Conservation (phyloP, 106 monocot species). For the Dendrobium chrysotoxum region DNA sequence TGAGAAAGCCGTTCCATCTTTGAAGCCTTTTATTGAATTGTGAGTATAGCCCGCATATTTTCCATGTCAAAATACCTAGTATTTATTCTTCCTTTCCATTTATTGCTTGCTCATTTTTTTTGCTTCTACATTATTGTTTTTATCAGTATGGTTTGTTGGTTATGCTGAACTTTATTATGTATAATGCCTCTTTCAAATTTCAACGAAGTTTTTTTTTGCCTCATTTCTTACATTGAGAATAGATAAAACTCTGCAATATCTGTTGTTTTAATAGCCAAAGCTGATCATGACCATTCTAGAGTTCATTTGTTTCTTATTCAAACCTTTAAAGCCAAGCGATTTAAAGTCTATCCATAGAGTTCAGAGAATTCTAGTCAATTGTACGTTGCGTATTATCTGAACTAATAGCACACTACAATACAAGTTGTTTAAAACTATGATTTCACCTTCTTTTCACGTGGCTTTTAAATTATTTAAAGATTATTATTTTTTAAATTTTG, state of each 20-base stretch:
- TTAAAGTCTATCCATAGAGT: no score
- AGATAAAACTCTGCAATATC: not conserved
- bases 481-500: no score
- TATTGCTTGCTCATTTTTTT: not conserved
- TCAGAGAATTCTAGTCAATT: no score
- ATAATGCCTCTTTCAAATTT: not conserved
- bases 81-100: not conserved
- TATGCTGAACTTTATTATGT: not conserved
- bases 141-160: not conserved
- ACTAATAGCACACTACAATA: no score
- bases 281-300: no score
- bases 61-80: not conserved
- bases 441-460: no score
- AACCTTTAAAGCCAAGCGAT: no score
- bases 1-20: constrained; percentile 50
- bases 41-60: constrained; percentile 13
- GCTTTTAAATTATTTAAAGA: no score
- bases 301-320: no score
- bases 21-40: constrained; percentile 47
- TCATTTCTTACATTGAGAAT: not conserved
- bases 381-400: no score
- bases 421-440: no score
- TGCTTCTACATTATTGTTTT: not conserved
- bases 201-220: not conserved
- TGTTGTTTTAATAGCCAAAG: not conserved